phyloP scores from a whole-genome alignment of 2,329 filamentous ascomycete genomes.

The Aspergillus spinulosporus region DNA sequence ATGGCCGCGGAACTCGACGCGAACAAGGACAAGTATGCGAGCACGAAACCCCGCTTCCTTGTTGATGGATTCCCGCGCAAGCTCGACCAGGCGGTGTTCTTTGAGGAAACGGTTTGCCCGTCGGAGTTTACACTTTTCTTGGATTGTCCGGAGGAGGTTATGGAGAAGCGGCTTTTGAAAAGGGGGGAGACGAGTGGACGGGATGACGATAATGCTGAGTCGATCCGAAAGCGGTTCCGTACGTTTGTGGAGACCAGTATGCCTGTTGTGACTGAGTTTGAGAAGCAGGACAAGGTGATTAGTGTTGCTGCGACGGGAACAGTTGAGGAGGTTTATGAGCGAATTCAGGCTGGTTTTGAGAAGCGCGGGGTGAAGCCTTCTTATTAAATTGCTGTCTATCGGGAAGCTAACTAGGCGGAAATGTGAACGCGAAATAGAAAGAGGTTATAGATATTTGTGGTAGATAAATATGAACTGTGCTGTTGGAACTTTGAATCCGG shows the following conservation, averaged over 20 bases:
- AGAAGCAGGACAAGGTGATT: slow-evolving; percentile 73
- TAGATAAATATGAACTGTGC: not conserved
- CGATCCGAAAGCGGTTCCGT: slow-evolving; percentile 93
- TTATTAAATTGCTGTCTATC: not conserved
- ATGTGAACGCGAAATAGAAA: not conserved
- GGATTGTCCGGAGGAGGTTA: slow-evolving; percentile 85
- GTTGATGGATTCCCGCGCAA: slow-evolving; percentile 89
- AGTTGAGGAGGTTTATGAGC: slow-evolving; percentile 65
- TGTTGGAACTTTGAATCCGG: not conserved
- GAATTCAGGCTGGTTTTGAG: slow-evolving; percentile 52
- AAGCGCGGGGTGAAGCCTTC: slow-evolving; percentile 40
- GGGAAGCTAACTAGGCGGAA: not conserved
- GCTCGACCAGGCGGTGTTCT: slow-evolving; percentile 93
- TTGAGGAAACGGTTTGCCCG: slow-evolving; percentile 84
- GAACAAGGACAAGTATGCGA: not conserved
- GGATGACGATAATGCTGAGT: slow-evolving; percentile 90
- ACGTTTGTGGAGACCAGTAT: slow-evolving; percentile 95
- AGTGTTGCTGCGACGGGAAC: slow-evolving; percentile 70
- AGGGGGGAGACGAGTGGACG: slow-evolving; percentile 90
- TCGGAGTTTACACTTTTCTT: slow-evolving; percentile 89
- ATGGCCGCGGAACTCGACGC: slow-evolving; percentile 61
- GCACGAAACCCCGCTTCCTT: slow-evolving; percentile 67
- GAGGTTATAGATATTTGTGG: slow-evolving; percentile 1
- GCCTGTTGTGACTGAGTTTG: slow-evolving; percentile 89
- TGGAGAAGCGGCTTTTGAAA: slow-evolving; percentile 81